Base-by-base conservation (phyloP, 495 filamentous ascomycete species). In the Corynascus novoguineensis region DNA sequence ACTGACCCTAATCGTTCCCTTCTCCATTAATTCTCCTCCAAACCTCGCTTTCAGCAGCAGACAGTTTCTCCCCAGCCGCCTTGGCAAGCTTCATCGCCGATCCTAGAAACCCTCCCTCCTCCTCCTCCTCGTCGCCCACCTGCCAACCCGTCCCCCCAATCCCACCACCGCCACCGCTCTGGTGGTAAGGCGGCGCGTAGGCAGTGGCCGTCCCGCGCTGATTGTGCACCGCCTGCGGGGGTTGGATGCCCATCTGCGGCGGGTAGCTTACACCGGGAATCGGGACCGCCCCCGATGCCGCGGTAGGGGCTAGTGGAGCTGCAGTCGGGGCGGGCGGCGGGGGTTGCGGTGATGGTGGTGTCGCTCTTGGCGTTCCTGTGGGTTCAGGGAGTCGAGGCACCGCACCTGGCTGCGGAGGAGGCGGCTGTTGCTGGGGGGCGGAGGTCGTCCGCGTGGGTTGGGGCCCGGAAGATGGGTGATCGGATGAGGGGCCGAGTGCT, bases 1-100 rank as follows among this genome's bases (percentile, higher is more conserved):
- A 22, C 31, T 19, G 7, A 15, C 34, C 17, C 37, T 41, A 41
- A 5, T 41, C 21, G 4, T 15, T 34, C 22, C 64, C 71, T 54
- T 76, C 68, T 63, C 73, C 75, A 68, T 84, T 86, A 62, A 86
- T 84, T 67, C 76, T 76, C 71, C 74, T 85, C 86, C 87, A 89
- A n/a, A 87, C 80, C 72, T 84, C 82, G 57, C 75, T 81, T 71
- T 88, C 85, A 19, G 81, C 81, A 51, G 83, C 81, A 11, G 73
- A 76, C 49, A 88, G 64, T 67, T 81, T 84, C 59, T 74, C 72
- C 51, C 86, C 85, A 9, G 81, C 85, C 41, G 71, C 79, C 60
- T 78, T 75, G 45, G 81, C 75, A 80, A 82, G 83, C 58, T 79
- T 78, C 74, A 77, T 84, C 3, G 83, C 83, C 14, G 73, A 75